These are phyloP conservation scores for Eimeria acervulina DNA, from an alignment of 169 alveolate genomes.

Conservation along the genomic window DNA sequence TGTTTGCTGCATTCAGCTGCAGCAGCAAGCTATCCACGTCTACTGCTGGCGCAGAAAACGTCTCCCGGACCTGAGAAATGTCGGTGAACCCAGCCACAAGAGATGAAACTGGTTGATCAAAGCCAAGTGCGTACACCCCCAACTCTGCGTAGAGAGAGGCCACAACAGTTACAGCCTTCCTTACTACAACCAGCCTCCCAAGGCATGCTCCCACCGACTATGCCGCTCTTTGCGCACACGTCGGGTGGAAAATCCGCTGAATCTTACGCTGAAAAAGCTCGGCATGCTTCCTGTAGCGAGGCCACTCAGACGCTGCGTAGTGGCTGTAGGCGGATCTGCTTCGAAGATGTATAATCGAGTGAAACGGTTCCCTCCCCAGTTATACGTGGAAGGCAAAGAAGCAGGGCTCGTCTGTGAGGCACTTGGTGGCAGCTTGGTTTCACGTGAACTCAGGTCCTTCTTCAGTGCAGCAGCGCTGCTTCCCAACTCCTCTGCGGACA, in stretches of 20 bases:
- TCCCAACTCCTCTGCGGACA: background rate
- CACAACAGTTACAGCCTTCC: background rate
- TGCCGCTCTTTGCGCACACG: background rate
- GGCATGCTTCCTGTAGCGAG: conserved; percentile 89
- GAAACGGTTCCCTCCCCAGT: conserved; percentile 73
- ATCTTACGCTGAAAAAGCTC: conserved; percentile 80
- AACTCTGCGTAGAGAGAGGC: background rate
- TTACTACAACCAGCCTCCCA: background rate
- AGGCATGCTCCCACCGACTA: background rate
- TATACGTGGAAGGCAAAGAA: background rate
- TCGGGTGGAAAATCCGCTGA: background rate
- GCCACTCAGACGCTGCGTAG: conserved; percentile 89
- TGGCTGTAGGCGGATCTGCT: conserved; percentile 91
- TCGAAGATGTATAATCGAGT: conserved; percentile 81
- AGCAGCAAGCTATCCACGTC: conserved; percentile 89
- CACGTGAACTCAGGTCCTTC: background rate
- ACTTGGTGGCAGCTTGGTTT: background rate
- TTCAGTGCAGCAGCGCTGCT: background rate
- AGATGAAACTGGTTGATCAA: background rate
- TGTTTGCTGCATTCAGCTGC: conserved; percentile 80
- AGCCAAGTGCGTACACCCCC: background rate
- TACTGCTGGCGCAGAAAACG: conserved; percentile 84
- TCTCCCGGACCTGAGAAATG: conserved; percentile 84
- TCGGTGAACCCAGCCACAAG: background rate
- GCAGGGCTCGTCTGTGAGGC: background rate